Evolutionary conservation across 768 basidiomycete genomes (phyloP), one percentile per base, ranked within the genome.

Genomic region (Kwoniella pini): DNA sequence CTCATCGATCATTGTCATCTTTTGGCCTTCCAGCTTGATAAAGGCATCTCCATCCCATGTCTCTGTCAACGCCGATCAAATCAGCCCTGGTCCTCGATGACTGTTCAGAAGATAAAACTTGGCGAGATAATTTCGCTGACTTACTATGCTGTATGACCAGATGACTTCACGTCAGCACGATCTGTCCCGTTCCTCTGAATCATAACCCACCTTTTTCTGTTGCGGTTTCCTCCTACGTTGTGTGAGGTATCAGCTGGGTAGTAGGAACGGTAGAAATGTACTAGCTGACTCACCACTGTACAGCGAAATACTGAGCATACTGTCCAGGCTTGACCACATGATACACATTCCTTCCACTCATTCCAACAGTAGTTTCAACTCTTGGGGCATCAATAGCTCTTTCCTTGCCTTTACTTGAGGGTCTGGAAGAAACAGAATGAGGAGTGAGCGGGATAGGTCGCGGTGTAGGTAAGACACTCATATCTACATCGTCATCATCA

Each of bases 41-140:
- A 62, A 72, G 0, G 74, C 77, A 57, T 78, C 77, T 12, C 74
- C 75, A 48, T 78, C 77, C 77, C 77, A 78, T 5, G 77, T 78
- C 58, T 78, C 76, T 77, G 59, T 13, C 3, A 11, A 22, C 3
- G 40, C 7, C 17, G 1, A 42, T 64, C 24, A 53, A n/a, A 36
- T 43, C 13, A 17, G 15, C 31, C 22, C 3, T 38, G 24, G 13
- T 45, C 26, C n/a, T 43, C 7, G 9, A 43, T 15, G 19, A 10
- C 13, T 9, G 19, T 22, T 9, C 10, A 26, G 44, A 26, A 4
- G 40, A 28, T n/a, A 17, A 19, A 12, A 17, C n/a, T n/a, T n/a
- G n/a, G n/a, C n/a, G n/a, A n/a, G n/a, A n/a, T n/a, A n/a, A n/a
- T n/a, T n/a, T n/a, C n/a, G n/a, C 5, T 40, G 46, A 48, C 72